Evolutionary conservation across 495 filamentous ascomycete species (phyloP).

Genomic region (Stereocaulon alpinum): DNA sequence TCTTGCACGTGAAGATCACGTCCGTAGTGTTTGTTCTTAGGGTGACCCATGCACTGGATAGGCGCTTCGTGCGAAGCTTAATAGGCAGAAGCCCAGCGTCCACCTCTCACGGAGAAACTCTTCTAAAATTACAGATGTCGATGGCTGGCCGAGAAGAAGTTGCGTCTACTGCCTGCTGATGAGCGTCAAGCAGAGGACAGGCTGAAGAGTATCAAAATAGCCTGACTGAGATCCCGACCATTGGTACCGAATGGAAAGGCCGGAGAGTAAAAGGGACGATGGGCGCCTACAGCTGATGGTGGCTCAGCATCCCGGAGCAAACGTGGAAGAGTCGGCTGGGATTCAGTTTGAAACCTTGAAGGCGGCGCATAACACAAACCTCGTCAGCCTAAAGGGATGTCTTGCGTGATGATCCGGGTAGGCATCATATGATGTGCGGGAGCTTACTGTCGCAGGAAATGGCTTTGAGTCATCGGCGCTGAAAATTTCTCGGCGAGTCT

Average conservation of each 20-base stretch:
- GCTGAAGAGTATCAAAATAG: neutral
- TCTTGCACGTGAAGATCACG: too few relatives aligned
- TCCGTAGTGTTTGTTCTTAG: too few relatives aligned
- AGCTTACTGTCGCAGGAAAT: slow-evolving; percentile 7
- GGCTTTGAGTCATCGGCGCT: slow-evolving; percentile 19
- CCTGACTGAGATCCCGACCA: neutral
- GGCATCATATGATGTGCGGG: slow-evolving; percentile 10
- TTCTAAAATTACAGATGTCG: neutral
- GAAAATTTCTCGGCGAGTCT: slow-evolving; percentile 13
- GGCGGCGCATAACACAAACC: slow-evolving; percentile 7
- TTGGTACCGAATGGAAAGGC: neutral
- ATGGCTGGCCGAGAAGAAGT: neutral
- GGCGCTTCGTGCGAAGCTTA: neutral
- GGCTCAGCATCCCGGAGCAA: slow-evolving; percentile 12
- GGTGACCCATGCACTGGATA: too few relatives aligned
- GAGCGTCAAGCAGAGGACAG: neutral
- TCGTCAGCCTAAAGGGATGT: slow-evolving; percentile 10
- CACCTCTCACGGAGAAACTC: neutral
- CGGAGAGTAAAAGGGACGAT: neutral
- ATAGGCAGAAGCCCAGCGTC: neutral
- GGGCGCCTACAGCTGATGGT: neutral
- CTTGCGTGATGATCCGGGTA: slow-evolving; percentile 4
- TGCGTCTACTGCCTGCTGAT: neutral
- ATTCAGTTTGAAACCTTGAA: slow-evolving; percentile 10
- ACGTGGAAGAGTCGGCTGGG: neutral